Evolutionary conservation across 768 basidiomycete species (phyloP).

Genomic region (Hygrocybe punicea): DNA sequence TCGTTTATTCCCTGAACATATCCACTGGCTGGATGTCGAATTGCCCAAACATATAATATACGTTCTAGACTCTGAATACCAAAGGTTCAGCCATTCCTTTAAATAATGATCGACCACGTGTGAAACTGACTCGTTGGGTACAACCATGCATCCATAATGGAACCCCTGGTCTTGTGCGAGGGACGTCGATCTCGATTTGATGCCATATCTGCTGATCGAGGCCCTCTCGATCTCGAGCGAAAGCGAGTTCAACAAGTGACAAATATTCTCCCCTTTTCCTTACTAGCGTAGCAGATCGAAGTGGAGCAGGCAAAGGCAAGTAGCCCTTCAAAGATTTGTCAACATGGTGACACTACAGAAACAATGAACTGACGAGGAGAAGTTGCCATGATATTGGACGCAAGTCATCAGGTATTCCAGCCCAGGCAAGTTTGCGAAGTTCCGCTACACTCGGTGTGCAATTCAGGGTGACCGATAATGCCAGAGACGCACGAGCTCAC

Average conservation of each 20-base stretch:
- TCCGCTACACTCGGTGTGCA: constrained; percentile 48
- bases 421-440: constrained; percentile 90
- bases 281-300: constrained; percentile 71
- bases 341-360: constrained; percentile 6
- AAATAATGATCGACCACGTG: not conserved
- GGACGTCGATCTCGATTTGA: constrained; percentile 98
- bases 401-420: constrained; percentile 83
- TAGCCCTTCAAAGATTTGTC: constrained; percentile 62
- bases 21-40: constrained; percentile 95
- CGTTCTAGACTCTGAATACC: constrained; percentile 79
- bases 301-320: constrained; percentile 75
- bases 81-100: constrained; percentile 7
- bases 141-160: constrained; percentile 85
- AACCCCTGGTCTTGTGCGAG: constrained; percentile 89
- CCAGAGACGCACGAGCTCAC: constrained; percentile 39
- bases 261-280: constrained; percentile 92
- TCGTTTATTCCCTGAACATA: constrained; percentile 99
- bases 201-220: constrained; percentile 99
- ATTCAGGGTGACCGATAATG: constrained; percentile 5
- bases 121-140: constrained; percentile 76
- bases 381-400: constrained; percentile 93
- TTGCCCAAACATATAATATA: constrained; percentile 98
- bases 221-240: constrained; percentile 78
- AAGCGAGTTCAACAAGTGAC: constrained; percentile 84
- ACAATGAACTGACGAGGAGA: constrained; percentile 63